Conservation (phyloP, 2,329 filamentous ascomycete species). For the Thelonectria discophora region DNA sequence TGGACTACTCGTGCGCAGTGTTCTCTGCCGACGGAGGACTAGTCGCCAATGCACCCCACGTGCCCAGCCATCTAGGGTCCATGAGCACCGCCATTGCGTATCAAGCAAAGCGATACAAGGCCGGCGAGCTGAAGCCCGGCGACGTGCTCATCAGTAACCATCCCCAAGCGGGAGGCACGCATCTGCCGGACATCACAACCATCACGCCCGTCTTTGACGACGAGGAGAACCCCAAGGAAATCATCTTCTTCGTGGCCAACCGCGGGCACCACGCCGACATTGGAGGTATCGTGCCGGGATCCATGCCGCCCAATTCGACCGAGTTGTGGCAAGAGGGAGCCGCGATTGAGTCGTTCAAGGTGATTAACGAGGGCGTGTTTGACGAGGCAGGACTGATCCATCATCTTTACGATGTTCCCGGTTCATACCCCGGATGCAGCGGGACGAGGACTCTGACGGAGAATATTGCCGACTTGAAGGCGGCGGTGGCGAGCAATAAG, state of each 20-base stretch:
- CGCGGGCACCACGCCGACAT: conserved; percentile 49
- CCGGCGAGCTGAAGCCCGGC: conserved; percentile 73
- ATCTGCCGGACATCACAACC: conserved; percentile 42
- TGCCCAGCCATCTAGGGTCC: conserved; percentile 78
- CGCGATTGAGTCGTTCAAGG: conserved; percentile 56
- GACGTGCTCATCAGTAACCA: conserved; percentile 76
- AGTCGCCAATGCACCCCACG: conserved; percentile 78
- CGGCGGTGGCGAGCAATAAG: conserved; percentile 85
- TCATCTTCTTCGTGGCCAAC: conserved; percentile 47
- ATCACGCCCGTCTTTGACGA: conserved; percentile 45
- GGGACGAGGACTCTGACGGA: conserved; percentile 77
- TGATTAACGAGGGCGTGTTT: conserved; percentile 40
- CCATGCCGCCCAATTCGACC: conserved; percentile 76
- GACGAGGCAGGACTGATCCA: conserved; percentile 63
- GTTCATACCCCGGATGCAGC: conserved; percentile 49
- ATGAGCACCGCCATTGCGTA: conserved; percentile 79
- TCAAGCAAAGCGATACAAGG: conserved; percentile 73
- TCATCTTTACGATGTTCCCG: conserved; percentile 58
- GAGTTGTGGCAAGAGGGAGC: conserved; percentile 68
- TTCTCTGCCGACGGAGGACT: conserved; percentile 78
- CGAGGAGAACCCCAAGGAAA: conserved; percentile 39
- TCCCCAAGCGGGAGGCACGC: conserved; percentile 58
- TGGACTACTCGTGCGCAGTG: conserved; percentile 81
- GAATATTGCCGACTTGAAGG: conserved; percentile 87
- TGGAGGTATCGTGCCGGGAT: conserved; percentile 73